Evolutionary conservation across 2,329 filamentous ascomycete species (phyloP).

Genomic region (Ascochyta fabae): DNA sequence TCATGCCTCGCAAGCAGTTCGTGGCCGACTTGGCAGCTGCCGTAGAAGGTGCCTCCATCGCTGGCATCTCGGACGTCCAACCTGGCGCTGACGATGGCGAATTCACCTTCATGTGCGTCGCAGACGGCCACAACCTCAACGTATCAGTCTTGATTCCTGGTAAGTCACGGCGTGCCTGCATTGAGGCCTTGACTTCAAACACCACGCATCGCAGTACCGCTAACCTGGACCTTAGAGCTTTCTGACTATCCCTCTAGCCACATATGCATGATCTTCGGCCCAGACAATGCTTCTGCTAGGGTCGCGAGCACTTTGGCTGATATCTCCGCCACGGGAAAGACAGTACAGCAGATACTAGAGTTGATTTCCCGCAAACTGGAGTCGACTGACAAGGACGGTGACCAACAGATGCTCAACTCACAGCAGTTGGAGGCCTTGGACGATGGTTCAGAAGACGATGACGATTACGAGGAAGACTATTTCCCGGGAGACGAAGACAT

Average conservation of each 20-base stretch:
- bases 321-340: slow-evolving; percentile 55
- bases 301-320: slow-evolving; percentile 54
- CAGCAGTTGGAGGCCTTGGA: slow-evolving; percentile 42
- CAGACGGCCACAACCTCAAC: slow-evolving; percentile 38
- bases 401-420: slow-evolving; percentile 52
- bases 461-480: slow-evolving; percentile 39
- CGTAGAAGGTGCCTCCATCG: slow-evolving; percentile 47
- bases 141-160: slow-evolving; percentile 50
- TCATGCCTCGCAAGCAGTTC: slow-evolving; percentile 72
- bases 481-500: slow-evolving; percentile 50
- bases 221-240: slow-evolving; percentile 54
- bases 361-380: slow-evolving; percentile 51
- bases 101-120: slow-evolving; percentile 63
- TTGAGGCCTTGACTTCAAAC: neutral
- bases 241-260: slow-evolving; percentile 66
- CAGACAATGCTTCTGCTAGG: slow-evolving; percentile 53
- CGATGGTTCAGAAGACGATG: slow-evolving; percentile 37
- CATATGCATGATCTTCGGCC: slow-evolving; percentile 63
- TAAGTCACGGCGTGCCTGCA: slow-evolving; percentile 12
- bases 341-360: slow-evolving; percentile 57
- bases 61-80: slow-evolving; percentile 61
- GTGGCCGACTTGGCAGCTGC: slow-evolving; percentile 62
- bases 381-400: slow-evolving; percentile 50
- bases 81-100: slow-evolving; percentile 75
- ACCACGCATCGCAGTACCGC: neutral